phyloP scores from a whole-genome alignment of 1,284 basidiomycete species.

The Vanrija humicola region DNA sequence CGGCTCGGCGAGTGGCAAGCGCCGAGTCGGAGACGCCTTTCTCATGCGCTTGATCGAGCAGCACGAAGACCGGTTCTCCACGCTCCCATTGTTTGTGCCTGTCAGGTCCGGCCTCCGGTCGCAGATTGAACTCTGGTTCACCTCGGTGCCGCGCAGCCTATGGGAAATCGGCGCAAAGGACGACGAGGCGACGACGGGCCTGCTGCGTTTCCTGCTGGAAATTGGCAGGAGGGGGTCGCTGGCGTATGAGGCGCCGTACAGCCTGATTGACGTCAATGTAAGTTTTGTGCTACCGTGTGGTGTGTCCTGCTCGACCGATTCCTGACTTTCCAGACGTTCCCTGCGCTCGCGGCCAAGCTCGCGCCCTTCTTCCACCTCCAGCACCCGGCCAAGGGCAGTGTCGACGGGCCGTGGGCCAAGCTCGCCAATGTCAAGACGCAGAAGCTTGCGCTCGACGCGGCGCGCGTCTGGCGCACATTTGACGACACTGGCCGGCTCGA shows the following conservation, averaged over 20 bases:
- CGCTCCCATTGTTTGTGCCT: conserved; percentile 41
- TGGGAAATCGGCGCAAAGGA: conserved; percentile 74
- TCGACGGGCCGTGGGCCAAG: conserved; percentile 70
- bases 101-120: conserved; percentile 20
- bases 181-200: conserved; percentile 58
- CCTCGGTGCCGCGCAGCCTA: conserved; percentile 69
- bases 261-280: conserved; percentile 52
- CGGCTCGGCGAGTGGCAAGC: conserved; percentile 44
- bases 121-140: conserved; percentile 43
- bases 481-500: conserved; percentile 18
- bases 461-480: conserved; percentile 28
- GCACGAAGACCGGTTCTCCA: conserved; percentile 39
- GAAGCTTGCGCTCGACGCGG: conserved; percentile 56
- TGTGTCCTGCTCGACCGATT: no score
- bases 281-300: background rate
- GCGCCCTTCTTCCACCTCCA: conserved; percentile 70
- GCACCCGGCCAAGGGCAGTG: conserved; percentile 64
- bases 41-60: conserved; percentile 65
- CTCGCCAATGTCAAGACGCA: conserved; percentile 52
- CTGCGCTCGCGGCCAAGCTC: conserved; percentile 49
- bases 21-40: conserved; percentile 57
- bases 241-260: conserved; percentile 41
- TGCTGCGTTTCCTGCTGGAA: conserved; percentile 31
- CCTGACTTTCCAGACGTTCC: conserved; percentile 17
- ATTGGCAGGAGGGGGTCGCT: conserved; percentile 24